Conservation (phyloP, 768 basidiomycete genomes). For the Astraeus odoratus region DNA sequence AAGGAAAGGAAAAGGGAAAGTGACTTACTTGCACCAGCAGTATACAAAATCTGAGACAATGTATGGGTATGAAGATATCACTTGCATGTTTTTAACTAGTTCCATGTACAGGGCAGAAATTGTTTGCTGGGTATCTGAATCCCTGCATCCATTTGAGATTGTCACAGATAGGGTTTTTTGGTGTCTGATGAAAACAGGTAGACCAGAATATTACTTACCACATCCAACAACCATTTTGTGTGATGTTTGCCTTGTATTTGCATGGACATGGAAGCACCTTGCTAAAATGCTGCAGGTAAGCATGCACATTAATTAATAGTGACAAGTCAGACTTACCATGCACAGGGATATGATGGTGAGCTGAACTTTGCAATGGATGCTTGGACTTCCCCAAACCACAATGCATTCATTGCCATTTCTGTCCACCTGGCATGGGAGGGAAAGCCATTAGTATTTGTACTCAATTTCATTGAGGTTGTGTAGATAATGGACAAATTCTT, state of each 20-base stretch:
- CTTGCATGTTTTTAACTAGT: not conserved
- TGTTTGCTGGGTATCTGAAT: slow-evolving; percentile 20
- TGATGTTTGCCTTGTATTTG: slow-evolving; percentile 26
- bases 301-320: not conserved
- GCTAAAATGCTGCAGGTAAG: slow-evolving; percentile 22
- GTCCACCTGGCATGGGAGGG: slow-evolving; percentile 30
- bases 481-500: slow-evolving; percentile 6
- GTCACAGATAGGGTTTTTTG: slow-evolving; percentile 15
- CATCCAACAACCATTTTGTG: slow-evolving; percentile 25
- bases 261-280: slow-evolving; percentile 12
- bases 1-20: slow-evolving; percentile 20
- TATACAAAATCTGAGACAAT: slow-evolving; percentile 18
- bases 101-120: slow-evolving; percentile 14
- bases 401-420: slow-evolving; percentile 24
- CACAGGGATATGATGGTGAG: slow-evolving; percentile 15
- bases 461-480: slow-evolving; percentile 34
- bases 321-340: not conserved
- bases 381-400: slow-evolving; percentile 33
- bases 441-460: slow-evolving; percentile 16
- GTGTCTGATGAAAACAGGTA: slow-evolving; percentile 7
- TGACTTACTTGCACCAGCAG: slow-evolving; percentile 23
- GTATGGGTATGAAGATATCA: slow-evolving; percentile 11
- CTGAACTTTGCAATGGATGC: slow-evolving; percentile 28
- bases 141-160: slow-evolving; percentile 17
- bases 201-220: slow-evolving; percentile 24